Percentiles rank a stretch among this genome's conserved stretches.
These are phyloP conservation scores for Smithsoniella earleae DNA, from an alignment of 163 green algal genomes.

Conservation along the genomic window DNA sequence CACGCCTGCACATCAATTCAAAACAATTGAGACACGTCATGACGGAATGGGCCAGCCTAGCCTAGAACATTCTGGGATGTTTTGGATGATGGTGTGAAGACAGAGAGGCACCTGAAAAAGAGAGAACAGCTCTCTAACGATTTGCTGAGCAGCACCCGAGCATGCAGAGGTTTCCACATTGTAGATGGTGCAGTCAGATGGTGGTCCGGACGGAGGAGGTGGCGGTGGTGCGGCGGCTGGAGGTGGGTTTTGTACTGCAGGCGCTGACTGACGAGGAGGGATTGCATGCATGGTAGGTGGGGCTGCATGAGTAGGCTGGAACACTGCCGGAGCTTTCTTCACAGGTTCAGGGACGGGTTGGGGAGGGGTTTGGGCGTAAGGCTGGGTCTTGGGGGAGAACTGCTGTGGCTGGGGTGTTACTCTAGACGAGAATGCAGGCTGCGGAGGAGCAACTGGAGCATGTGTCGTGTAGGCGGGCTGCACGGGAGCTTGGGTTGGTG, in stretches of 20 bases:
- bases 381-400: background rate
- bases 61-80: background rate
- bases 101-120: conserved; percentile 34
- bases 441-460: background rate
- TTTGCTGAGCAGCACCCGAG: background rate
- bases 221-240: conserved; percentile 37
- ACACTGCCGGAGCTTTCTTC: conserved; percentile 33
- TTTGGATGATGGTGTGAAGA: too few relatives aligned
- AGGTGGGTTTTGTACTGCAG: conserved; percentile 24
- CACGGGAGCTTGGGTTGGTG: background rate
- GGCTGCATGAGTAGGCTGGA: conserved; percentile 33
- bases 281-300: too few relatives aligned
- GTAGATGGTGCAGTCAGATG: conserved; percentile 62
- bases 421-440: background rate
- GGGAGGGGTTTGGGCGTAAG: background rate
- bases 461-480: background rate
- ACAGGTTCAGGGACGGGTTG: background rate
- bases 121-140: background rate
- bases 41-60: background rate
- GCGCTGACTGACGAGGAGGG: too few relatives aligned
- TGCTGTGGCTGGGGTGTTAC: background rate
- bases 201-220: conserved; percentile 54
- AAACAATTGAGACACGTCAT: background rate
- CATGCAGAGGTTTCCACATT: conserved; percentile 52
- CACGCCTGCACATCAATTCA: conserved; percentile 40